These are phyloP conservation scores for Chrysoporthe austroafricana DNA, from an alignment of 2,329 filamentous ascomycete genomes.

Conservation along the genomic window DNA sequence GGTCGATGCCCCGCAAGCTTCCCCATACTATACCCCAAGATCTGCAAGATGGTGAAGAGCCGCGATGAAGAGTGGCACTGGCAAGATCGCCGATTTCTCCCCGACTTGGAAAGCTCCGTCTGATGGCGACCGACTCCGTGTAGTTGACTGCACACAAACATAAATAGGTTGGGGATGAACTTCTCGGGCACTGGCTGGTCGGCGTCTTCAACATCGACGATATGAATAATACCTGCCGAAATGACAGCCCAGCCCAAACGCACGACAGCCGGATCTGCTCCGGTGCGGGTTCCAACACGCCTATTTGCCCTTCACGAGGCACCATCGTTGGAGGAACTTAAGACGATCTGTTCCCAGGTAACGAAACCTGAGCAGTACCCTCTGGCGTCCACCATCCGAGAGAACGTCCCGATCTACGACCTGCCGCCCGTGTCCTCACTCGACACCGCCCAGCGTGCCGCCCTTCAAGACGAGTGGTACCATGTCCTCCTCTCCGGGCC, in stretches of 20 bases:
- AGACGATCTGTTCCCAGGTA: constrained; percentile 47
- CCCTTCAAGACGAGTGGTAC: constrained; percentile 64
- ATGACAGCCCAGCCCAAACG: neutral
- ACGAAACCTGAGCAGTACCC: constrained; percentile 48
- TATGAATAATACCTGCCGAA: too few species aligned
- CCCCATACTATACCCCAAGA: too few species aligned
- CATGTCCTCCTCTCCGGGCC: constrained; percentile 59
- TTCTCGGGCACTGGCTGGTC: too few species aligned
- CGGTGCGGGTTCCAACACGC: constrained; percentile 20
- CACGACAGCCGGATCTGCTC: neutral
- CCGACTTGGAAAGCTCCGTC: too few species aligned
- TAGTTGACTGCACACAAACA: too few species aligned
- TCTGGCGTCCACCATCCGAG: constrained; percentile 46
- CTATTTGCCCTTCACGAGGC: constrained; percentile 35
- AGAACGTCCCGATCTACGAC: constrained; percentile 62
- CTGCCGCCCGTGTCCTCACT: constrained; percentile 42
- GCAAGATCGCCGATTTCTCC: too few species aligned
- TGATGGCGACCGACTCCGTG: too few species aligned
- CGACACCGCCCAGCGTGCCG: constrained; percentile 32
- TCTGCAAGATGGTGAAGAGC: too few species aligned
- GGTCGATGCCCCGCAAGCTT: too few species aligned
- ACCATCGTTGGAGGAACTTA: constrained; percentile 48
- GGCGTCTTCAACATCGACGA: too few species aligned
- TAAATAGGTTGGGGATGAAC: too few species aligned
- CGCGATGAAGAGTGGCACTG: too few species aligned